These are phyloP conservation scores for Wickerhamomyces kurtzmanii DNA, from an alignment of 805 yeast genomes.

Conservation along the genomic window DNA sequence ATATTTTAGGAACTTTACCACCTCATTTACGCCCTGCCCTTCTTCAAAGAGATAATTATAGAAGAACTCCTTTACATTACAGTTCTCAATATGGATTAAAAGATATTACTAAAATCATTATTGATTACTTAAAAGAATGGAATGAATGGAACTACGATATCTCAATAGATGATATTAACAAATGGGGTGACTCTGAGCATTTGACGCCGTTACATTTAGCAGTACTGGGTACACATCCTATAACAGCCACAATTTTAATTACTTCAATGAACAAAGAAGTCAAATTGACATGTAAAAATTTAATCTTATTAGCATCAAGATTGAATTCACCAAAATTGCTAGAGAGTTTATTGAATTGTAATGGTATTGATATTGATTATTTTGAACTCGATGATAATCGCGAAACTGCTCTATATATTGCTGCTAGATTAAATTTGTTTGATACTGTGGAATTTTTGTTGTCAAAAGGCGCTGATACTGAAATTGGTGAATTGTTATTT, in stretches of 20 bases:
- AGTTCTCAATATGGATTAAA: constrained; percentile 80
- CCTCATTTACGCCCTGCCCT: constrained; percentile 43
- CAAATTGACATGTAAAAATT: constrained; percentile 38
- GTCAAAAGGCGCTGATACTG: constrained; percentile 56
- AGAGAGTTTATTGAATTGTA: constrained; percentile 37
- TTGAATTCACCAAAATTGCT: constrained; percentile 52
- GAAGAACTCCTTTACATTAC: constrained; percentile 83
- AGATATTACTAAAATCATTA: constrained; percentile 46
- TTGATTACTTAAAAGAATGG: constrained; percentile 53
- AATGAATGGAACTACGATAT: constrained; percentile 35
- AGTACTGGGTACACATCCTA: constrained; percentile 74
- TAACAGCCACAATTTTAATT: constrained; percentile 55
- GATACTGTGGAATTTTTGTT: constrained; percentile 48
- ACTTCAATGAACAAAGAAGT: constrained; percentile 27
- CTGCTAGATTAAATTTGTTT: constrained; percentile 52
- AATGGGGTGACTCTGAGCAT: constrained; percentile 68
- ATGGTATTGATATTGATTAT: constrained; percentile 57
- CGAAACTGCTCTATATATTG: constrained; percentile 81
- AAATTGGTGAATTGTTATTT: constrained; percentile 65
- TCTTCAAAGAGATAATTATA: constrained; percentile 62
- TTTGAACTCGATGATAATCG: constrained; percentile 45
- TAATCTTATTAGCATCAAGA: constrained; percentile 52
- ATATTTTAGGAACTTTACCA: constrained; percentile 48
- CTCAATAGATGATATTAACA: constrained; percentile 43
- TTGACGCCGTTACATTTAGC: constrained; percentile 80